Base-by-base conservation (phyloP, 176 grass and related monocot species). In the Triticum aestivum region DNA sequence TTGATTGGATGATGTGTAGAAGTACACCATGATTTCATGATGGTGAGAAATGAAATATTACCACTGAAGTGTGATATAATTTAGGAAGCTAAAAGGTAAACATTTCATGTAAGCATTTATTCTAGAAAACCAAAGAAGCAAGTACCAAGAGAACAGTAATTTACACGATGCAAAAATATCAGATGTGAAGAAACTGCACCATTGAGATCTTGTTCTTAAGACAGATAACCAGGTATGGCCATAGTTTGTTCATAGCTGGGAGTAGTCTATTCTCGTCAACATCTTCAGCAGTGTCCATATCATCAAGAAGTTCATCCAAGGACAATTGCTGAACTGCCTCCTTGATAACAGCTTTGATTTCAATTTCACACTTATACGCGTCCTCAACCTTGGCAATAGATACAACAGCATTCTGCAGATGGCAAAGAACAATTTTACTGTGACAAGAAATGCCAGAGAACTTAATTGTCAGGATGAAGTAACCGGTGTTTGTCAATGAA, bases 161-260 rank as follows among this genome's bases (percentile, higher is more conserved):
- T 82, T 70, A 72, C 51, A 11, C 3, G 21, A 65, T 24, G 65
- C 71, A 86, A 89, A 88, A 12, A 73, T 18, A 82, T 73, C 8
- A 73, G 63, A 79, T 38, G 27, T 62, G 74, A 79, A 85, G 66
- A 80, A 79, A 84, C 39, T 62, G 61, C 84, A 98, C 93, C 91
- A 94, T 87, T 68, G 96, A 91, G 70, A 96, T 92, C 88, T 94
- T 98, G 88, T 96, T 96, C 82, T 89, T 94, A 74, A 98, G 93
- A 84, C 93, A 98, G 66, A 96, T 90, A 87, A 98, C 73, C 67
- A 94, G 77, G 75, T 94, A 96, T 41, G 93, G 93, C 96, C 96
- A 98, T 69, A 98, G 93, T 78, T 94, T 98, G 87, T 96, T 95
- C 93, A 98, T 89, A 79, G 92, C 92, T 79, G 96, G 96, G 51